A percentile compares a stretch with the other conserved stretches of the same genome.
phyloP scores from a whole-genome alignment of 768 basidiomycete genomes.

The Lactifluus hygrophoroides region DNA sequence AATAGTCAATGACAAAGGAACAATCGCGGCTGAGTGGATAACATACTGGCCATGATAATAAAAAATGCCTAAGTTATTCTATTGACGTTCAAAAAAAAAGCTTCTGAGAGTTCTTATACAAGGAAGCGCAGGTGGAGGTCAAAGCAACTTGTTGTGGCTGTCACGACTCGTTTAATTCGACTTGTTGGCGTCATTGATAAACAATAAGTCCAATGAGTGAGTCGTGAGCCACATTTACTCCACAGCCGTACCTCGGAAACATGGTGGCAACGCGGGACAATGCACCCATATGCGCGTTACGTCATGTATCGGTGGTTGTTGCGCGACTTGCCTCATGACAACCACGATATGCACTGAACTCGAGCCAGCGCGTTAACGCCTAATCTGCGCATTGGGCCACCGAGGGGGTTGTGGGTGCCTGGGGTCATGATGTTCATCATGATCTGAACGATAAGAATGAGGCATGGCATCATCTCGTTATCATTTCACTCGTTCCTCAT shows the following conservation, averaged over 20 bases:
- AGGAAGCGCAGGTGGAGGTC: no score
- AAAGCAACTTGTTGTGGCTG: slow-evolving; percentile 2
- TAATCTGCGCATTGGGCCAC: no score
- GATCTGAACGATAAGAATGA: not conserved
- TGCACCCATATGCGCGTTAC: not conserved
- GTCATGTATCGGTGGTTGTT: not conserved
- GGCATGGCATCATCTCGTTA: not conserved
- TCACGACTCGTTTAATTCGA: not conserved
- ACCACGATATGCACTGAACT: no score
- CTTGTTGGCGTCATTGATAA: no score
- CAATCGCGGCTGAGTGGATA: not conserved
- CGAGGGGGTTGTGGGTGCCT: no score
- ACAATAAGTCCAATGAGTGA: no score
- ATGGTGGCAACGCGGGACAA: no score
- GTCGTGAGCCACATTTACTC: not conserved
- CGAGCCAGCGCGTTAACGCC: no score
- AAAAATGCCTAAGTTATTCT: no score
- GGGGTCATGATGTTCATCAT: not conserved
- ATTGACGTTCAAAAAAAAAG: no score
- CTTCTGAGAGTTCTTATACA: not conserved
- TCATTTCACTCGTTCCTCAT: not conserved
- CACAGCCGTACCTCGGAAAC: no score
- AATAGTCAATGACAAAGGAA: not conserved
- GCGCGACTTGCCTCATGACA: no score
- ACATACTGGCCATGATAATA: slow-evolving; percentile 1